phyloP scores from a whole-genome alignment of 1,139 yeast species.

The Nakaseomyces glabratus region DNA sequence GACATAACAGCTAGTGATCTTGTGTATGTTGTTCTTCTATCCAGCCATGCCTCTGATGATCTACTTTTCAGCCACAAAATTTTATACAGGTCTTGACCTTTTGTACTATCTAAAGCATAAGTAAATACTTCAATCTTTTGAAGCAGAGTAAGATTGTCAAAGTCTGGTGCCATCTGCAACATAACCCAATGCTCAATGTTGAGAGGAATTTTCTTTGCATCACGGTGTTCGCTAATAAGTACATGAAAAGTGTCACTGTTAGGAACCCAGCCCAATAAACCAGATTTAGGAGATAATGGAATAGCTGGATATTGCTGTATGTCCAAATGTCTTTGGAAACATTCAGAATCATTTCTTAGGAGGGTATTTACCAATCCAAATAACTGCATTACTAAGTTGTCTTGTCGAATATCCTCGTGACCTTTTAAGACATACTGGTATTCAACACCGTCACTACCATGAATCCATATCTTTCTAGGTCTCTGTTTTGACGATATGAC shows the following conservation, averaged over 20 bases:
- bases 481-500: constrained; percentile 94
- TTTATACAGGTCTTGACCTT: constrained; percentile 93
- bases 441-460: constrained; percentile 87
- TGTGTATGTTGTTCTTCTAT: constrained; percentile 91
- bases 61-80: constrained; percentile 94
- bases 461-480: constrained; percentile 72
- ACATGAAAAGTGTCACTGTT: constrained; percentile 96
- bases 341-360: constrained; percentile 82
- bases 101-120: constrained; percentile 87
- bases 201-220: constrained; percentile 75
- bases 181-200: constrained; percentile 92
- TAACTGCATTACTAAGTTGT: constrained; percentile 93
- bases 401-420: constrained; percentile 97
- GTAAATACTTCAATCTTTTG: constrained; percentile 96
- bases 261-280: constrained; percentile 94
- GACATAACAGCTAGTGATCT: constrained; percentile 97
- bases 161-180: constrained; percentile 98
- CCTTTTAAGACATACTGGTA: constrained; percentile 81
- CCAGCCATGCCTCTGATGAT: constrained; percentile 96
- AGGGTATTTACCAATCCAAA: constrained; percentile 92
- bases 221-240: constrained; percentile 84
- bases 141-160: constrained; percentile 75
- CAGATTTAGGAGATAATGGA: constrained; percentile 93
- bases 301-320: constrained; percentile 89
- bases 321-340: constrained; percentile 90